Evolutionary conservation across 139 green algal genomes (phyloP), one percentile per base, ranked within the genome.

Genomic region (Chlorella sp.): DNA sequence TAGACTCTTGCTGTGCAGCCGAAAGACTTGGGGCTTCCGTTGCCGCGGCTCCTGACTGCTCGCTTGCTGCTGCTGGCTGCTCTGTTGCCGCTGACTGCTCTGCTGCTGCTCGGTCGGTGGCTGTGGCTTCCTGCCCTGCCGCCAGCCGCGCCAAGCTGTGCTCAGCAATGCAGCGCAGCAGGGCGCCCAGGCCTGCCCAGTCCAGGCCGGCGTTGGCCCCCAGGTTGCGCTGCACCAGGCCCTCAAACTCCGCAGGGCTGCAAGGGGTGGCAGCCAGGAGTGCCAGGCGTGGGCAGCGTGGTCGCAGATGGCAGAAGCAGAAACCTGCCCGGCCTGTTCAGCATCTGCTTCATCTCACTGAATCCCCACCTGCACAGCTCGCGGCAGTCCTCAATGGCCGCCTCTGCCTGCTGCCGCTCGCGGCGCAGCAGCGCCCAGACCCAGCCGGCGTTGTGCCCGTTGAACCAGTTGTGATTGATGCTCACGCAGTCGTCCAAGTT

Each of bases 381-480:
- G 86, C 92, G 89, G 89, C 92, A 95, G 74, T 97, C 94, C 28
- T 94, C 88, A 20, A 97, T 95, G 1, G 76, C 76, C 18, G 62
- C 84, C 38, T 81, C 88, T 0, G 94, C 94, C 57, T 87, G 79
- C 38, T n/a, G 18, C 15, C 86, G 71, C 44, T 95, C 87, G 38
- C 34, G 34, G 18, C 57, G 64, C 84, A 96, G 87, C 79, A 95
- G 84, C 47, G 63, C 82, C 88, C 82, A 92, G 23, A 47, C 80
- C 88, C 90, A 95, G 84, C 92, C 88, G 9, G 88, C n/a, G 70
- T 93, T 95, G 87, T 94, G 86, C 7, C 78, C 81, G 70, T 96
- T 96, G 26, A 94, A 44, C 93, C 94, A 97, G 88, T 97, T 98
- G 90, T 98, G 94, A 88, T 98, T 98, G 84, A 98, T 94, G 55